These are phyloP conservation scores for Zoysia japonica DNA, from an alignment of 176 grass and related monocot genomes.

Conservation along the genomic window DNA sequence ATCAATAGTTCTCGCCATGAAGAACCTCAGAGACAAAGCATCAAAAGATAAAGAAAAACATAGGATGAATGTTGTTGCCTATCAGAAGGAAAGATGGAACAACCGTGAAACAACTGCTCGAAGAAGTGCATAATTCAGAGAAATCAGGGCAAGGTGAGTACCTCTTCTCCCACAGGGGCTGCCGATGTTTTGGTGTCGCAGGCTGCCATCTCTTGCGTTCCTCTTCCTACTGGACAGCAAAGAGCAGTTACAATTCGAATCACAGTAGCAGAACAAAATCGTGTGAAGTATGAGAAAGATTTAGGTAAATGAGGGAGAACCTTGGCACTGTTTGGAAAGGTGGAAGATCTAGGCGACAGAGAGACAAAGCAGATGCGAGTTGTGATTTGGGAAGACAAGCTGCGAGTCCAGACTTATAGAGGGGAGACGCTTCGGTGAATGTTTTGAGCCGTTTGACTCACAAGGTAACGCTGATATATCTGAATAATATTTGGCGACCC, in stretches of 20 bases:
- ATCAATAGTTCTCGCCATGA: background rate
- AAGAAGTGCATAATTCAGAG: background rate
- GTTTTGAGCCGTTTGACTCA: too few relatives aligned
- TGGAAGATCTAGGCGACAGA: background rate
- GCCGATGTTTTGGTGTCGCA: constrained; percentile 42
- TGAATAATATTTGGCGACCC: too few relatives aligned
- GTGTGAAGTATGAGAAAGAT: constrained; percentile 20
- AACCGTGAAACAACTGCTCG: background rate
- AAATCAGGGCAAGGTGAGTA: background rate
- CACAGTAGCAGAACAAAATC: background rate
- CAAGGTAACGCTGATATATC: too few relatives aligned
- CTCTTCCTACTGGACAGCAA: constrained; percentile 37
- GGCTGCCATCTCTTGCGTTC: constrained; percentile 56
- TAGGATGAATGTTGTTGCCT: background rate
- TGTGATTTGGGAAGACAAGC: constrained; percentile 31
- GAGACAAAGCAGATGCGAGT: constrained; percentile 27
- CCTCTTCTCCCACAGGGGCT: constrained; percentile 47
- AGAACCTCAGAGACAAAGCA: background rate
- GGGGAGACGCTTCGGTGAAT: background rate
- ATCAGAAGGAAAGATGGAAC: background rate
- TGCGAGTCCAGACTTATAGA: constrained; percentile 25
- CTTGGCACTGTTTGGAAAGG: constrained; percentile 39
- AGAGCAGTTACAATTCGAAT: background rate
- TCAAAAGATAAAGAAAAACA: background rate
- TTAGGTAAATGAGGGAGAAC: constrained; percentile 51